Percentiles rank a stretch among this genome's conserved stretches.
phyloP scores from a whole-genome alignment of 2,329 filamentous ascomycete species.

The Aspergillus felis region DNA sequence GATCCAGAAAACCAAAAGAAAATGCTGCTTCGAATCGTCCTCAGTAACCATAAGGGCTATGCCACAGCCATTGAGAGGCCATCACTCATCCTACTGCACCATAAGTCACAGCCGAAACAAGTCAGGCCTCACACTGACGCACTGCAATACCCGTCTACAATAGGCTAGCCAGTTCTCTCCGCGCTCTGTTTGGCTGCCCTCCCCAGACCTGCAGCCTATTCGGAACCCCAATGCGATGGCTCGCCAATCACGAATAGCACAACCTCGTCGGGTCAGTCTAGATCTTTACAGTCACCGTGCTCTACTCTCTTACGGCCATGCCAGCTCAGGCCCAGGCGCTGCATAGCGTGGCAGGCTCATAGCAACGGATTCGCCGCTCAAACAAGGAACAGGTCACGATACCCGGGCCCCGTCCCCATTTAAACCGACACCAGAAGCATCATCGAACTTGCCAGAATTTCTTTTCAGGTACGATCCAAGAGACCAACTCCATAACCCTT shows the following conservation, averaged over 20 bases:
- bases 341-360: neutral
- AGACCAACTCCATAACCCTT: neutral
- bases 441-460: neutral
- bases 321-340: neutral
- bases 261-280: neutral
- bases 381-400: neutral
- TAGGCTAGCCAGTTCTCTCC: neutral
- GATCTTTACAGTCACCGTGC: neutral
- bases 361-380: neutral
- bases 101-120: neutral
- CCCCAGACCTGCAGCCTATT: slow-evolving; percentile 4
- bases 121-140: neutral
- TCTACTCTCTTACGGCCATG: neutral
- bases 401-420: neutral
- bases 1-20: neutral
- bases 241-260: neutral
- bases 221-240: slow-evolving; percentile 6
- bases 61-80: neutral
- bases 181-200: slow-evolving; percentile 7
- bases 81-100: neutral
- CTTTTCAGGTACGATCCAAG: neutral
- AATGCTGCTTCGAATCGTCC: neutral
- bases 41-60: neutral
- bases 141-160: neutral
- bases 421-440: neutral